Base-by-base conservation (phyloP, 371 early-diverging fungal species). In the Rhizopus delemar region DNA sequence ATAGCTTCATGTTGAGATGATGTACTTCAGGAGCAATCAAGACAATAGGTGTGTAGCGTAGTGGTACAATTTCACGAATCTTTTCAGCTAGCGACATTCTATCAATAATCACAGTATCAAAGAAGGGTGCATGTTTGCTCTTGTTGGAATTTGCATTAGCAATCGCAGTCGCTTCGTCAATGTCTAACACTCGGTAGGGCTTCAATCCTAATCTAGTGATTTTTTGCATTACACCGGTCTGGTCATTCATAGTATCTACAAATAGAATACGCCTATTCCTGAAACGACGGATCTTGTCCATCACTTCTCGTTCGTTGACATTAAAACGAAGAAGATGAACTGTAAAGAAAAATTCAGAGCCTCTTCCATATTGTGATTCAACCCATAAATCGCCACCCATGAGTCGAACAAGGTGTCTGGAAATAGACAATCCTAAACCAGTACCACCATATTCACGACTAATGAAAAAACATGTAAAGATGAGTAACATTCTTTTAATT, bases 301-400 rank as follows among this genome's bases (percentile, higher is more conserved):
- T 57, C 38, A 56, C 36, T 8, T 33, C 52, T 16, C 32, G 16
- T 41, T 53, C 43, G 28, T 36, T 38, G 11, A 51, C 39, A 9
- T 46, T 39, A 9, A 36, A 57, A 22, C 53, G 46, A 8, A 49
- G 45, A 41, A 83, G 69, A 35, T 78, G 68, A 49, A 83, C 70
- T 0, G 85, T 84, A 50, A 90, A 90, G 67, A 78, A 86, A 72
- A 90, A 91, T 59, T 81, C 75, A 1, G 88, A 87, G 12, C 91
- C 89, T 53, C 77, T 67, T n/a, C 85, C 87, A 54, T 73, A 80
- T 35, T 71, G 78, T 53, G 86, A 83, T 61, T 85, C 82, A n/a
- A 90, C 90, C 80, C 86, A 84, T 32, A 94, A 82, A 51, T 80
- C 68, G 31, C 93, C 94, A 33, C 89, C 90, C 84, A 92, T 87